A percentile compares a stretch with the other conserved stretches of the same genome.
Evolutionary conservation across 768 basidiomycete genomes (phyloP).

Genomic region (Auricularia sp.): DNA sequence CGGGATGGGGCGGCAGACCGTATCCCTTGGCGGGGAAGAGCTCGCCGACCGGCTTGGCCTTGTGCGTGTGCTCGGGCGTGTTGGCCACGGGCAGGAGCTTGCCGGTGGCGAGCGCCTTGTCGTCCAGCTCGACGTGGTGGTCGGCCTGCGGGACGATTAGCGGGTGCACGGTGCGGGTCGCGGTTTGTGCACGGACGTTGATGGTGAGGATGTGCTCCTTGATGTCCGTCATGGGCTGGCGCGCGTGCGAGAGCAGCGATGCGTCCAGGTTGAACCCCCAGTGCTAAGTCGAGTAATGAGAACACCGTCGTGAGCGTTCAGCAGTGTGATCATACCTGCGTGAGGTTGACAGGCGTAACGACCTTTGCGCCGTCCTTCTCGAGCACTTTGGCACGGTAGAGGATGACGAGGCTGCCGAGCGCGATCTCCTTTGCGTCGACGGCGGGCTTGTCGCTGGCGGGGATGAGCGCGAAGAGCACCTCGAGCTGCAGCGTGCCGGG

Average conservation of each 20-base stretch:
- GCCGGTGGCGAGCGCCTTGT: conserved; percentile 43
- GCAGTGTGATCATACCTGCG: conserved; percentile 41
- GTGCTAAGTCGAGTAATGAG: conserved; percentile 34
- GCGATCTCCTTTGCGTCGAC: conserved; percentile 27
- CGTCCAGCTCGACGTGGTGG: conserved; percentile 43
- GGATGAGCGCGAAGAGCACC: conserved; percentile 40
- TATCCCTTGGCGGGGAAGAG: conserved; percentile 49
- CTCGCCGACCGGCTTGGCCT: conserved; percentile 45
- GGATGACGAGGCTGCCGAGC: conserved; percentile 56
- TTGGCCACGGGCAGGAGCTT: conserved; percentile 36
- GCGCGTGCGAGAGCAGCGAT: conserved; percentile 34
- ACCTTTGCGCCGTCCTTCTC: conserved; percentile 25
- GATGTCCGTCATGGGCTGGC: conserved; percentile 36
- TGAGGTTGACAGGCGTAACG: conserved; percentile 67
- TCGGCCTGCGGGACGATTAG: conserved; percentile 32
- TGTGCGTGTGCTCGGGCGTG: conserved; percentile 41
- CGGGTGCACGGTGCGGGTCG: background rate
- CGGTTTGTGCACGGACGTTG: conserved; percentile 19
- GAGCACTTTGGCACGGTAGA: conserved; percentile 60
- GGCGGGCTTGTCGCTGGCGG: conserved; percentile 23
- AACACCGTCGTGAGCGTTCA: background rate
- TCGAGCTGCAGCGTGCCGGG: conserved; percentile 54
- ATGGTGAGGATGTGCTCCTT: conserved; percentile 38
- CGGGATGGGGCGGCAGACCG: conserved; percentile 30
- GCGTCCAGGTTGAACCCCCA: conserved; percentile 80